Percentiles rank a stretch among this genome's conserved stretches.
These are phyloP conservation scores for Pseudofabraea citricarpa DNA, from an alignment of 2,329 filamentous ascomycete genomes.

Conservation along the genomic window DNA sequence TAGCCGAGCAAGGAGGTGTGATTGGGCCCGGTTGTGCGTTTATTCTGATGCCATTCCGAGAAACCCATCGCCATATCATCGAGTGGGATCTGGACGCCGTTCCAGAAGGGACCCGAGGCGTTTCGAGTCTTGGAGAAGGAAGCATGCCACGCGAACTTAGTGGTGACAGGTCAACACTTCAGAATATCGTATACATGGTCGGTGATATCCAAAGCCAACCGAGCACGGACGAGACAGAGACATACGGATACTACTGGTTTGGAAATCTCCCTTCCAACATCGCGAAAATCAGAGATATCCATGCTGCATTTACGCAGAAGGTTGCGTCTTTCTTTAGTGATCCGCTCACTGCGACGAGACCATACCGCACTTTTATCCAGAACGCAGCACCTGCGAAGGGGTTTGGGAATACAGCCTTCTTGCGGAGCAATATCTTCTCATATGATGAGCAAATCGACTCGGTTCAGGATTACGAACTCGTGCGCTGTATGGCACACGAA, in stretches of 20 bases:
- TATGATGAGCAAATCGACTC: conserved; percentile 17
- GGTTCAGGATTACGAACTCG: conserved; percentile 17
- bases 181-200: neutral
- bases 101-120: neutral
- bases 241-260: conserved; percentile 24
- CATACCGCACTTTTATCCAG: conserved; percentile 18
- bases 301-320: conserved; percentile 15
- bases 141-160: neutral
- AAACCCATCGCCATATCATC: neutral
- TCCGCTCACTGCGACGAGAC: conserved; percentile 4
- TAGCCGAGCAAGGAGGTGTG: neutral
- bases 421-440: conserved; percentile 17
- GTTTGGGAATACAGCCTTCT: conserved; percentile 9
- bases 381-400: conserved; percentile 2
- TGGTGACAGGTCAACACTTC: neutral
- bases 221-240: neutral
- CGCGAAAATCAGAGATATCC: conserved; percentile 14
- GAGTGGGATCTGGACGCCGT: neutral
- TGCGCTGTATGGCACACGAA: conserved; percentile 14
- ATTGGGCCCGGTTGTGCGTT: too few species aligned
- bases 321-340: conserved; percentile 15
- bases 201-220: neutral
- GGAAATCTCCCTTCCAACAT: conserved; percentile 19
- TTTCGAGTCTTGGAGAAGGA: neutral
- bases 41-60: neutral